These are phyloP conservation scores for Jackrogersella minutella DNA, from an alignment of 495 filamentous ascomycete genomes.

Conservation along the genomic window DNA sequence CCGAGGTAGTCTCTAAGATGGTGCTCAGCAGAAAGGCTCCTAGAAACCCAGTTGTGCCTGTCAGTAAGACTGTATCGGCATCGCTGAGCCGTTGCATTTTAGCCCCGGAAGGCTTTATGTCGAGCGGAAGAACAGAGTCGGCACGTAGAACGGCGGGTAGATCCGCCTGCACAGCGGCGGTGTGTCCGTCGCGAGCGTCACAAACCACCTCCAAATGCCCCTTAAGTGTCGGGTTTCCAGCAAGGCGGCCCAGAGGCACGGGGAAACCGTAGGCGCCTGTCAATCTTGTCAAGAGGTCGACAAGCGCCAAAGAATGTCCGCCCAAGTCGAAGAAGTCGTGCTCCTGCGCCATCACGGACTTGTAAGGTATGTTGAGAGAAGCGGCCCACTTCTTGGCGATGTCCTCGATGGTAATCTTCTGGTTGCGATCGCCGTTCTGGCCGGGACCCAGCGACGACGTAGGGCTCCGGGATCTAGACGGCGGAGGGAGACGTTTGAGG, in stretches of 20 bases:
- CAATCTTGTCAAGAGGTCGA: conserved; percentile 66
- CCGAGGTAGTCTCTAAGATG: conserved; percentile 61
- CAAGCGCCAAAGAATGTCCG: conserved; percentile 74
- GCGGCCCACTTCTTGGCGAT: conserved; percentile 68
- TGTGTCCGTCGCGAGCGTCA: conserved; percentile 68
- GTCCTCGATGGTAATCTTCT: conserved; percentile 59
- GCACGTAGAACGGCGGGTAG: conserved; percentile 66
- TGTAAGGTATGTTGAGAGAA: conserved; percentile 62
- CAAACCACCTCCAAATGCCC: conserved; percentile 68
- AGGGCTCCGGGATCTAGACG: conserved; percentile 48
- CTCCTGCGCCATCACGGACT: conserved; percentile 60
- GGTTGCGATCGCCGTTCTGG: conserved; percentile 53
- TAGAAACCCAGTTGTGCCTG: conserved; percentile 53
- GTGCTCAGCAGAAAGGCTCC: conserved; percentile 52
- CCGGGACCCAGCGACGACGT: conserved; percentile 32
- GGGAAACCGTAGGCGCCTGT: conserved; percentile 68
- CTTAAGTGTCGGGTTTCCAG: conserved; percentile 66
- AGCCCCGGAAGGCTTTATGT: conserved; percentile 58
- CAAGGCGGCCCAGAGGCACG: conserved; percentile 68
- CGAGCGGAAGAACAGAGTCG: conserved; percentile 66
- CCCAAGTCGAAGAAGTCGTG: conserved; percentile 75
- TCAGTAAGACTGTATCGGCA: conserved; percentile 61
- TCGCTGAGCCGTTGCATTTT: conserved; percentile 61
- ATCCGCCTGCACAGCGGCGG: conserved; percentile 70
- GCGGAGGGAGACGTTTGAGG: conserved; percentile 66